These are phyloP conservation scores for Camellia oleifera DNA, from an alignment of 179 eudicot species.

Conservation along the genomic window DNA sequence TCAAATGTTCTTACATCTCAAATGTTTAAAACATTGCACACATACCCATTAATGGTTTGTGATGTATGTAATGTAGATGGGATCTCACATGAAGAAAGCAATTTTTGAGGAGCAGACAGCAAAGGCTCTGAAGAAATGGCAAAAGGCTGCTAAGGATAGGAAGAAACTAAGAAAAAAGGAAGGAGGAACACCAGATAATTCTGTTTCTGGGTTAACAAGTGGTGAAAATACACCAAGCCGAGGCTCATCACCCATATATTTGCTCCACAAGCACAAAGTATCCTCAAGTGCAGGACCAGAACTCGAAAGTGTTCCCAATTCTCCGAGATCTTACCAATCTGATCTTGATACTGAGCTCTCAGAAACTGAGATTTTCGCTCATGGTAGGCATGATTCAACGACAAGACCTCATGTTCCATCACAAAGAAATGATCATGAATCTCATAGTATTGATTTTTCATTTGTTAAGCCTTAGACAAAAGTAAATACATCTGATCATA, in stretches of 20 bases:
- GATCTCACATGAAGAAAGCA: constrained; percentile 49
- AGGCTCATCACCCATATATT: constrained; percentile 36
- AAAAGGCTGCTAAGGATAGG: constrained; percentile 33
- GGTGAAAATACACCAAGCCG: constrained; percentile 22
- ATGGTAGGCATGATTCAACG: constrained; percentile 3
- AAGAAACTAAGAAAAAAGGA: constrained; percentile 27
- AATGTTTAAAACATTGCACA: background rate
- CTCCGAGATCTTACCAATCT: constrained; percentile 27
- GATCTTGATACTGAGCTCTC: constrained; percentile 26
- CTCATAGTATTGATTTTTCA: constrained; percentile 19
- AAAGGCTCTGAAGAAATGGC: constrained; percentile 50
- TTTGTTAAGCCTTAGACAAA: constrained; percentile 17
- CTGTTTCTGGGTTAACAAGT: constrained; percentile 15
- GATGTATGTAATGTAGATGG: constrained; percentile 28
- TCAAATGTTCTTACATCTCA: too few relatives aligned
- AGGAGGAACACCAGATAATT: background rate
- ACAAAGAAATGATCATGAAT: constrained; percentile 4
- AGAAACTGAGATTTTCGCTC: constrained; percentile 25
- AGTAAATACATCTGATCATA: too few relatives aligned
- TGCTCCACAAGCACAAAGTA: constrained; percentile 35
- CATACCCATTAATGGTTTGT: background rate
- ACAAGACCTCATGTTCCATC: background rate
- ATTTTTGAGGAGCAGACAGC: constrained; percentile 51
- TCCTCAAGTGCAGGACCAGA: constrained; percentile 2
- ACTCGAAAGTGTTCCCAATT: constrained; percentile 24